These are phyloP conservation scores for Fusarium citri DNA, from an alignment of 2,329 filamentous ascomycete species.

Conservation along the genomic window DNA sequence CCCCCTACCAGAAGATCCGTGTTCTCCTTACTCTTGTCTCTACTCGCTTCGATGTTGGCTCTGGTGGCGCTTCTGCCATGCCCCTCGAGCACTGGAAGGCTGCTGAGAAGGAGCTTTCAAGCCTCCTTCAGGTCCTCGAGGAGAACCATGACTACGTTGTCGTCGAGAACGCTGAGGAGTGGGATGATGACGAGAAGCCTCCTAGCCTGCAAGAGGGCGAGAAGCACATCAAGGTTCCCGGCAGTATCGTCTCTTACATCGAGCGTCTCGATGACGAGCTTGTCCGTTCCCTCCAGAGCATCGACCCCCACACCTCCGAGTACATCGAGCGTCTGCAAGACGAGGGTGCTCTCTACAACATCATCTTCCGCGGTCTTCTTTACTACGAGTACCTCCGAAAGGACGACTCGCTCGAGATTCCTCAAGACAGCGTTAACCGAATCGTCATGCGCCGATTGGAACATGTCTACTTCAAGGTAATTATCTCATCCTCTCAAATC, in stretches of 20 bases:
- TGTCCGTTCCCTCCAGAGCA: conserved; percentile 94
- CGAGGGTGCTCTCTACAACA: conserved; percentile 89
- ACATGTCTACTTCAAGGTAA: conserved; percentile 97
- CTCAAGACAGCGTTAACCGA: conserved; percentile 91
- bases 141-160: conserved; percentile 84
- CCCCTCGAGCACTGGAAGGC: conserved; percentile 96
- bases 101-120: conserved; percentile 86
- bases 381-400: conserved; percentile 88
- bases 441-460: conserved; percentile 94
- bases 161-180: conserved; percentile 92
- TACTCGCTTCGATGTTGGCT: conserved; percentile 91
- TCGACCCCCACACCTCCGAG: conserved; percentile 98
- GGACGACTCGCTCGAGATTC: conserved; percentile 75
- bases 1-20: conserved; percentile 93
- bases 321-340: conserved; percentile 96
- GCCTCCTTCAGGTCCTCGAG: conserved; percentile 83
- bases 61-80: conserved; percentile 84
- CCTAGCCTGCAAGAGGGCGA: conserved; percentile 79
- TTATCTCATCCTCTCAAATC: conserved; percentile 28
- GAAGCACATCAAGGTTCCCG: conserved; percentile 88
- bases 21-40: conserved; percentile 92
- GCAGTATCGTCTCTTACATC: conserved; percentile 92
- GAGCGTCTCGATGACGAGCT: conserved; percentile 98
- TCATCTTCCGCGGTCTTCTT: conserved; percentile 86
- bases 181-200: conserved; percentile 98